Evolutionary conservation across 2,329 filamentous ascomycete species (phyloP).

Genomic region (Pseudogymnoascus sp.): DNA sequence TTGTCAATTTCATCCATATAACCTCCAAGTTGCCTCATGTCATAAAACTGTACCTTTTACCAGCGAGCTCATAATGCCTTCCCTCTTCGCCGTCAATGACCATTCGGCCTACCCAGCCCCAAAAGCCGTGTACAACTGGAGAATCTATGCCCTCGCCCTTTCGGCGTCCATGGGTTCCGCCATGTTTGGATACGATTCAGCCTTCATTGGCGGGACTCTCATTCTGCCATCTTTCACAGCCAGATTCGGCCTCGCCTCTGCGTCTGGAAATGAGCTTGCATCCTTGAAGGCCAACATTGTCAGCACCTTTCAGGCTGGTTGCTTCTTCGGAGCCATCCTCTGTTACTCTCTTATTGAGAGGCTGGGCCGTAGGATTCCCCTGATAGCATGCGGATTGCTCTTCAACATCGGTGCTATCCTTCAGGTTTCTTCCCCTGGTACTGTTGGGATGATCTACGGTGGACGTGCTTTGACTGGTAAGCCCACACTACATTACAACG

Average conservation of each 20-base stretch:
- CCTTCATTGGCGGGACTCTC: slow-evolving; percentile 43
- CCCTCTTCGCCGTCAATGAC: not conserved
- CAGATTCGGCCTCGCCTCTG: slow-evolving; percentile 45
- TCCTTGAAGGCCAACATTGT: slow-evolving; percentile 51
- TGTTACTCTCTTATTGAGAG: slow-evolving; percentile 36
- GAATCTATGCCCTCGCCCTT: slow-evolving; percentile 23
- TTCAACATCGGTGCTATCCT: slow-evolving; percentile 27
- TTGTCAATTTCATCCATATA: too few relatives aligned
- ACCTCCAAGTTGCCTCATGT: too few relatives aligned
- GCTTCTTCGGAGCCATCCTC: slow-evolving; percentile 53
- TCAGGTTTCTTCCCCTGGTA: slow-evolving; percentile 18
- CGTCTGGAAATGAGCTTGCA: slow-evolving; percentile 26
- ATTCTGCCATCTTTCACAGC: slow-evolving; percentile 47
- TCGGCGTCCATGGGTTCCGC: slow-evolving; percentile 24
- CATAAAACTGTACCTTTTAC: too few relatives aligned
- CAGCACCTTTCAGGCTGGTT: slow-evolving; percentile 52
- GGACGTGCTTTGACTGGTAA: slow-evolving; percentile 37
- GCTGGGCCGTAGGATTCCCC: slow-evolving; percentile 34
- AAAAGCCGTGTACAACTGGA: slow-evolving; percentile 24
- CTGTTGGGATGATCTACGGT: slow-evolving; percentile 31
- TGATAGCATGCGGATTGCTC: slow-evolving; percentile 32
- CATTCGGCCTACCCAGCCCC: slow-evolving; percentile 13
- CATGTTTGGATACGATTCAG: slow-evolving; percentile 24
- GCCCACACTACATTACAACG: not conserved
- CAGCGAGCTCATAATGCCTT: too few relatives aligned